Conservation (phyloP, 192 early-diverging fungal genomes). For the Oehlia diaphana region DNA sequence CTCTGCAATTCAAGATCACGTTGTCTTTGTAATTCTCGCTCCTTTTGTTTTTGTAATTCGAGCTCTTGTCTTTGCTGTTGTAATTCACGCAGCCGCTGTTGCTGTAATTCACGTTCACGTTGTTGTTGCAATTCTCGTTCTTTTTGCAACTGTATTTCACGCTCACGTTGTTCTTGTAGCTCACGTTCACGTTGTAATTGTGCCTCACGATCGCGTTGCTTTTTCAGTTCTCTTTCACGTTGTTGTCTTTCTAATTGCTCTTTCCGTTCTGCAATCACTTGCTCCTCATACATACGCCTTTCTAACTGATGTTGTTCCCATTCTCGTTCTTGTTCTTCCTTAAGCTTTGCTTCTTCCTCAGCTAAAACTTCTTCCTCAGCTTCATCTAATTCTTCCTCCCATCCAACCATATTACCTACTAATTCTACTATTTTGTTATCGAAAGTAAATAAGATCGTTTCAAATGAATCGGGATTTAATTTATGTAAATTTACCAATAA, state of each 20-base stretch:
- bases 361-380: constrained; percentile 19
- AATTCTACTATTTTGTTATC: constrained; percentile 20
- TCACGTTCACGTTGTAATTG: constrained; percentile 5
- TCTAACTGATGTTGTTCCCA: neutral
- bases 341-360: neutral
- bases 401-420: constrained; percentile 25
- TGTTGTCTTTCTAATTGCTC: neutral
- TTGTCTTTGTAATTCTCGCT: constrained; percentile 11
- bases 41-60: constrained; percentile 14
- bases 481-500: constrained; percentile 26
- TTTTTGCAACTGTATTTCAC: constrained; percentile 15
- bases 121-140: constrained; percentile 5
- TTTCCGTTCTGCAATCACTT: neutral
- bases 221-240: constrained; percentile 3
- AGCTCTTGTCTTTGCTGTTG: neutral
- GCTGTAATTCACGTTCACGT: constrained; percentile 5
- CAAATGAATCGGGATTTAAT: constrained; percentile 22
- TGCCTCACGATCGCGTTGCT: neutral
- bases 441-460: constrained; percentile 17
- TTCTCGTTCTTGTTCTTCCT: constrained; percentile 1
- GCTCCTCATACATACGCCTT: constrained; percentile 1
- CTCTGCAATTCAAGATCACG: neutral
- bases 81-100: neutral
- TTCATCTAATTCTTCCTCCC: constrained; percentile 28
- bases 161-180: constrained; percentile 3